Base-by-base conservation (phyloP, 345 rosid species). In the Brassica incana region DNA sequence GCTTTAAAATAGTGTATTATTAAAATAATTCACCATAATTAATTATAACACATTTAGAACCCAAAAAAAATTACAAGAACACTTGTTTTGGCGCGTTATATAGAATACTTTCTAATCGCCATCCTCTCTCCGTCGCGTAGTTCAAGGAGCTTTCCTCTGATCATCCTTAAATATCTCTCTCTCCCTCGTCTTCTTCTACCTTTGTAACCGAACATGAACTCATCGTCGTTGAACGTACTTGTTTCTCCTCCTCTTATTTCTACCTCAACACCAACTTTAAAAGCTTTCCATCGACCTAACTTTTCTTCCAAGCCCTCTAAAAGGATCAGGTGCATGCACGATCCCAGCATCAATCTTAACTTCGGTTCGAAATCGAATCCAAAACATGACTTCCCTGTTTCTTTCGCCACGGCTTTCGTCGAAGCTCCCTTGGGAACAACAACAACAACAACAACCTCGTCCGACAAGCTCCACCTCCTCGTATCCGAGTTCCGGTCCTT, bases 401-500 rank as follows among this genome's bases (percentile, higher is more conserved):
- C 81, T 73, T 65, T 58, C 5, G 83, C 80, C 11, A 52, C 79
- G 9, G 61, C 61, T 0, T 76, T 70, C 1, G 15, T 58, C 18
- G 67, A 72, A 35, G 58, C 83, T 35, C 73, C 85, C 2, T 6
- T 65, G 2, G 73, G 38, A 35, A 66, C 78, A 64, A 48, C 78
- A 60, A 54, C 78, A 59, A 54, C 60, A 33, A 23, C 32, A 25
- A 56, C 48, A 61, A 43, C 58, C 33, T 76, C 72, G 8, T 78
- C 83, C 12, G 85, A 83, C n/a, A 86, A 83, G 86, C 79, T 90
- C 14, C 80, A 65, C 9, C 82, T 73, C 64, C 82, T 92, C 71
- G 88, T 78, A 8, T 77, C 88, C 0, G 97, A 90, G 79, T 92
- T 92, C 77, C 67, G 43, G 77, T 87, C 90, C 7, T 68, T 92